These are phyloP conservation scores for Globisporangium canariense DNA, from an alignment of 352 stramenopile genomes.

Conservation along the genomic window DNA sequence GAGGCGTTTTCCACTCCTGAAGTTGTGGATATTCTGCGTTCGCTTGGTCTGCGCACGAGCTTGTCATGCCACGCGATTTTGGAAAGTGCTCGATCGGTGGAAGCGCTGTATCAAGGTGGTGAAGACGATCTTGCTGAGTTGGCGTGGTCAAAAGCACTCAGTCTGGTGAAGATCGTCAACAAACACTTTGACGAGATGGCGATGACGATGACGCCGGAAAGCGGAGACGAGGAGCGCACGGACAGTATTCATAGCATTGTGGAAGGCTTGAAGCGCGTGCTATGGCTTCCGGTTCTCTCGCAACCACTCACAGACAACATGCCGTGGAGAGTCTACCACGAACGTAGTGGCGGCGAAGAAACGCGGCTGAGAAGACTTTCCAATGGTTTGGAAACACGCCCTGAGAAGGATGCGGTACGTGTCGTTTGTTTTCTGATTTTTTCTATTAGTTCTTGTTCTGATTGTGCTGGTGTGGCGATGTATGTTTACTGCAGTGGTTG, in stretches of 20 bases:
- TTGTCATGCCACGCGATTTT: slow-evolving; percentile 70
- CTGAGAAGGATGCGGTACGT: slow-evolving; percentile 59
- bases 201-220: slow-evolving; percentile 8
- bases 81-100: slow-evolving; percentile 63
- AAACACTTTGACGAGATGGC: slow-evolving; percentile 72
- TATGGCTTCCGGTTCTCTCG: slow-evolving; percentile 39
- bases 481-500: slow-evolving; percentile 40
- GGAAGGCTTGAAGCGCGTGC: slow-evolving; percentile 27
- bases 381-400: slow-evolving; percentile 35
- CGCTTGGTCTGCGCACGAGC: slow-evolving; percentile 49
- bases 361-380: slow-evolving; percentile 25
- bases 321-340: slow-evolving; percentile 43
- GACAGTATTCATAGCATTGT: slow-evolving; percentile 29
- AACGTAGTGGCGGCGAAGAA: neutral
- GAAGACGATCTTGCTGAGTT: slow-evolving; percentile 15
- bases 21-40: slow-evolving; percentile 51
- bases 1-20: slow-evolving; percentile 39
- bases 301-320: slow-evolving; percentile 37
- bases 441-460: slow-evolving; percentile 5
- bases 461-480: neutral
- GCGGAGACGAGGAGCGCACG: slow-evolving; percentile 8
- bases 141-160: slow-evolving; percentile 43
- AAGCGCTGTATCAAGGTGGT: slow-evolving; percentile 37
- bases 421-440: neutral
- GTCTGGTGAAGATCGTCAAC: slow-evolving; percentile 69